Conservation (phyloP, 352 stramenopile genomes). For the Plasmopara halstedii region DNA sequence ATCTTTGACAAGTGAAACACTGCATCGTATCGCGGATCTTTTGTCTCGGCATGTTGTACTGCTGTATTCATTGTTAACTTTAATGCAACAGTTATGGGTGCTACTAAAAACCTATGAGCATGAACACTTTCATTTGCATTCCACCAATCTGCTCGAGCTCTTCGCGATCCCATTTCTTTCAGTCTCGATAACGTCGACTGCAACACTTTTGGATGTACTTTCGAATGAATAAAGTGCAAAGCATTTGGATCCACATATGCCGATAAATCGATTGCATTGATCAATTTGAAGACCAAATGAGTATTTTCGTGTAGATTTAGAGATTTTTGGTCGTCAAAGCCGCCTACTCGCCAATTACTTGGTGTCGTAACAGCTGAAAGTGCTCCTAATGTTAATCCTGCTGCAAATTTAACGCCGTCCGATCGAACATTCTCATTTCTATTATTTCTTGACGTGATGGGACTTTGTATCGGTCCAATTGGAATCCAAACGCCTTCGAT, state of each 20-base stretch:
- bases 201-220: slow-evolving; percentile 69
- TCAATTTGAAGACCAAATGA: slow-evolving; percentile 83
- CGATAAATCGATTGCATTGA: slow-evolving; percentile 80
- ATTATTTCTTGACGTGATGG: slow-evolving; percentile 11
- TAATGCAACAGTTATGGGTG: slow-evolving; percentile 71
- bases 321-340: slow-evolving; percentile 46
- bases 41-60: slow-evolving; percentile 52
- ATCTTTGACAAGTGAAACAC: slow-evolving; percentile 76
- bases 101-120: slow-evolving; percentile 74
- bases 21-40: slow-evolving; percentile 71
- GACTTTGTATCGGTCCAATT: slow-evolving; percentile 17
- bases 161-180: slow-evolving; percentile 77
- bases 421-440: slow-evolving; percentile 10
- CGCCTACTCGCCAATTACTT: slow-evolving; percentile 76
- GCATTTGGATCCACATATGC: slow-evolving; percentile 81
- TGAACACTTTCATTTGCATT: slow-evolving; percentile 58
- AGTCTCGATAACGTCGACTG: slow-evolving; percentile 64
- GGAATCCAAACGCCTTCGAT: slow-evolving; percentile 73
- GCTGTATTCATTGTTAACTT: slow-evolving; percentile 88
- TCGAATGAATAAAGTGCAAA: slow-evolving; percentile 83
- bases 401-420: slow-evolving; percentile 57
- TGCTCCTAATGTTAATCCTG: slow-evolving; percentile 68
- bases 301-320: slow-evolving; percentile 20
- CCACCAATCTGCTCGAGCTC: slow-evolving; percentile 64
- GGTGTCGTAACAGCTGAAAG: slow-evolving; percentile 82